Conservation (phyloP, 2,329 filamentous ascomycete genomes). For the Fulvia fulva region DNA sequence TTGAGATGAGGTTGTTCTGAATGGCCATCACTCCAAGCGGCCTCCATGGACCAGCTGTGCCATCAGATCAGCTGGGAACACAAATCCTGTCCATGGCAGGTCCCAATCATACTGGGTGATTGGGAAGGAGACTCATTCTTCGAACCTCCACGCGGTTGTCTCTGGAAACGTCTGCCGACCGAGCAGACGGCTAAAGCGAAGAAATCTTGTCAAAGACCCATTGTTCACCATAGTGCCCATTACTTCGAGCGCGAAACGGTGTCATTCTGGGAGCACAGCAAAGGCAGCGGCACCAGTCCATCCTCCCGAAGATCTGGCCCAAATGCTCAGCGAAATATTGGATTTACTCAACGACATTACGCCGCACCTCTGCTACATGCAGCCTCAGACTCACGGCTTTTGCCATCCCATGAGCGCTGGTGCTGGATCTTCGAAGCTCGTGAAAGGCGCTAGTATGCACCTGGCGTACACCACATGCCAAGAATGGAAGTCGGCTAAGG, state of each 20-base stretch:
- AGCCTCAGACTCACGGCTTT: too few relatives aligned
- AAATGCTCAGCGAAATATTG: background rate
- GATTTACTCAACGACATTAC: background rate
- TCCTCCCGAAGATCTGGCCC: too few relatives aligned
- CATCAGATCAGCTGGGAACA: background rate
- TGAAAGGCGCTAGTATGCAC: background rate
- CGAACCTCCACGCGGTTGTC: background rate
- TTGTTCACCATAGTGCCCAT: background rate
- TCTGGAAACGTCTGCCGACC: background rate
- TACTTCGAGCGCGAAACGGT: background rate
- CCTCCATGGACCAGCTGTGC: background rate
- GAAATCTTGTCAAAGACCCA: background rate
- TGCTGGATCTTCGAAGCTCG: background rate
- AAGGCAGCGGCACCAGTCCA: too few relatives aligned
- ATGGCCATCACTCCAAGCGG: background rate
- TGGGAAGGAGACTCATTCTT: background rate
- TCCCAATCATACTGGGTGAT: background rate
- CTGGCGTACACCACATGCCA: background rate
- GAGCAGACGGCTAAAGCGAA: background rate
- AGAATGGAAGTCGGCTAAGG: background rate
- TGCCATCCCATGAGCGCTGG: too few relatives aligned
- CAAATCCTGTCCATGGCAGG: background rate
- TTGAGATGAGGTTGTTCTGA: background rate
- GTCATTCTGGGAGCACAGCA: too few relatives aligned
- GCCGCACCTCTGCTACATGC: too few relatives aligned